Conservation (phyloP, 306 rosid species). For the Rosa lucieae region DNA sequence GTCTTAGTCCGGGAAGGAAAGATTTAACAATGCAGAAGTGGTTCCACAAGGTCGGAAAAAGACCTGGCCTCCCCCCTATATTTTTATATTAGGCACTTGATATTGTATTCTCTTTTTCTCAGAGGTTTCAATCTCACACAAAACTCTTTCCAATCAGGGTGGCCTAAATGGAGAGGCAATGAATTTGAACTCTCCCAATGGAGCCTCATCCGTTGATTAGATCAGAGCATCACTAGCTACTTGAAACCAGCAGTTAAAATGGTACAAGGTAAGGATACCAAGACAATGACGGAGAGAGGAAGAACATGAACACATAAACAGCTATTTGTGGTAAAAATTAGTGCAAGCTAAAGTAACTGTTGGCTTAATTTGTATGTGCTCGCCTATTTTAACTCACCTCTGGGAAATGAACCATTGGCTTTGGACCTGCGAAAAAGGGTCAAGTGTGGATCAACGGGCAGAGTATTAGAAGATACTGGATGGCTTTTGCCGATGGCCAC, state of each 20-base stretch:
- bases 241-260: conserved; percentile 57
- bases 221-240: conserved; percentile 49
- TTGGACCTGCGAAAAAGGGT: conserved; percentile 82
- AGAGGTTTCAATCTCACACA: conserved; percentile 1
- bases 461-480: conserved; percentile 96
- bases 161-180: conserved; percentile 85
- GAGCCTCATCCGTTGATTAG: conserved; percentile 74
- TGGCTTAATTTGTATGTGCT: conserved; percentile 30
- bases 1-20: conserved; percentile 65
- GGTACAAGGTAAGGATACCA: conserved; percentile 68
- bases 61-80: not conserved
- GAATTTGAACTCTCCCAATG: conserved; percentile 68
- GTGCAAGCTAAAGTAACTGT: conserved; percentile 10
- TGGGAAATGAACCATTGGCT: conserved; percentile 74
- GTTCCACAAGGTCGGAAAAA: conserved; percentile 73
- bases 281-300: not conserved
- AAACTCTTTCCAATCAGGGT: conserved; percentile 36
- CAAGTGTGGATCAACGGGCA: conserved; percentile 98
- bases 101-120: not conserved
- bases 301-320: not conserved
- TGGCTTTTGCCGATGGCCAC: conserved; percentile 75
- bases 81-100: not conserved
- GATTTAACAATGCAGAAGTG: conserved; percentile 76
- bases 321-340: not conserved
- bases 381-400: conserved; percentile 80